Percentiles rank a stretch among this genome's conserved stretches.
These are phyloP conservation scores for Aspergillus aculeatus DNA, from an alignment of 2,329 filamentous ascomycete species.

Conservation along the genomic window DNA sequence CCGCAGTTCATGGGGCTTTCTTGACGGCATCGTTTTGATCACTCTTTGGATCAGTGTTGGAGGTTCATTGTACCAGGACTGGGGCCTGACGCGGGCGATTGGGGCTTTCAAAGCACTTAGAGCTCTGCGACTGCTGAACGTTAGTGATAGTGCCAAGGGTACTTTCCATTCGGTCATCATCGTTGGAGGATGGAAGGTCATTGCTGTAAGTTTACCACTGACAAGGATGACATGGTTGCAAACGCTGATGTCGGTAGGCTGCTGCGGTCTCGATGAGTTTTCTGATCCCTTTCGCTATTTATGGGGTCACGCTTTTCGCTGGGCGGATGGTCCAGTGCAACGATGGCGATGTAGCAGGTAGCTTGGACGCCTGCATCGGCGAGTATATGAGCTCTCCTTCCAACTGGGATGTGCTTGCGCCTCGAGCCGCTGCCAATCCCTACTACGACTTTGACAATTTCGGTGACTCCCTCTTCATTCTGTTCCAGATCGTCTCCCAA, in stretches of 20 bases:
- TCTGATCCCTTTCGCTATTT: constrained; percentile 94
- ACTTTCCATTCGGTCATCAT: constrained; percentile 97
- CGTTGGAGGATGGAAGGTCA: constrained; percentile 87
- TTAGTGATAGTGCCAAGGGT: constrained; percentile 91
- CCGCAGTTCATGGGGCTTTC: constrained; percentile 93
- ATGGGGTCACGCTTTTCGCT: constrained; percentile 89
- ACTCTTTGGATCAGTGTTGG: constrained; percentile 95
- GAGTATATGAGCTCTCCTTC: constrained; percentile 77
- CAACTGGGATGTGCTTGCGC: constrained; percentile 81
- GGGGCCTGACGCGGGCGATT: constrained; percentile 81
- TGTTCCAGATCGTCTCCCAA: constrained; percentile 98
- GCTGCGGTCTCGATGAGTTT: constrained; percentile 92
- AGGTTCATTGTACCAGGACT: constrained; percentile 77
- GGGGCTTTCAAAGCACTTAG: constrained; percentile 96
- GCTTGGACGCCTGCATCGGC: constrained; percentile 70
- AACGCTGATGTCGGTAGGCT: constrained; percentile 48
- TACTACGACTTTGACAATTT: constrained; percentile 96
- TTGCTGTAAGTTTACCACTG: constrained; percentile 60
- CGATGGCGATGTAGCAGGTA: constrained; percentile 60
- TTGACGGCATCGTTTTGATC: constrained; percentile 85
- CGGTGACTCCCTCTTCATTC: constrained; percentile 86
- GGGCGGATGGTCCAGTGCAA: constrained; percentile 80
- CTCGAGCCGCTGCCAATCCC: constrained; percentile 75
- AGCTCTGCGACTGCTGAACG: constrained; percentile 85
- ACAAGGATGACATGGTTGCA: neutral